Base-by-base conservation (phyloP, 805 yeast genomes). In the Metschnikowia lochheadii region DNA sequence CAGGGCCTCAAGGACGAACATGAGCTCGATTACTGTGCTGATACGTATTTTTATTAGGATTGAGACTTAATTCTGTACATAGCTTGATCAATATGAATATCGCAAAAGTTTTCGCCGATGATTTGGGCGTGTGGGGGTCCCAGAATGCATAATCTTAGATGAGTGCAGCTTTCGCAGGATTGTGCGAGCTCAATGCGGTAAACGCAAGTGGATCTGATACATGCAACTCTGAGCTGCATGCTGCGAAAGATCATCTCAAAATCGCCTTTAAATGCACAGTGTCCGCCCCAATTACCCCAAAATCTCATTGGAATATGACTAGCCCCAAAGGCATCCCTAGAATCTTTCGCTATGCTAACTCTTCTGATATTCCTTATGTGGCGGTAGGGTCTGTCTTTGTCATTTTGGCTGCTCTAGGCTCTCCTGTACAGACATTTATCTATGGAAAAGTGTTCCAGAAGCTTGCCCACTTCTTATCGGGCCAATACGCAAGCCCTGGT, bases 351-450 rank as follows among this genome's bases (percentile, higher is more conserved):
- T 56, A 50, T 35, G 49, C 55, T 21, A 35, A 29, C 42, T 31
- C 26, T 14, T 43, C 49, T 23, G 60, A 56, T 29, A 11, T 48
- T 15, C 58, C 58, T 1, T 49, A 45, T 17, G 39, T 50, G 26
- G 20, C 37, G 10, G 33, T 35, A 10, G 57, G 60, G n/a, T 18
- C 61, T 0, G 2, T 72, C 0, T 56, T 77, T n/a, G 77, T 86
- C 15, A 55, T 73, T 8, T 55, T 76, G 0, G 72, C 82, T n/a
- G 81, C 90, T 0, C 61, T 79, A 2, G 78, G 79, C 0, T 80
- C 88, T 0, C 83, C 89, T 0, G 73, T 78, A 2, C 77, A 81
- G 17, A 79, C 95, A 0, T 73, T 87, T 3, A 58, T 90, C 13
- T 79, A 85, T 52, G 94, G 96, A 3, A 67, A 77, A 49, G 74